Conservation (phyloP, 345 rosid species). For the Eucalyptus shirleyi region DNA sequence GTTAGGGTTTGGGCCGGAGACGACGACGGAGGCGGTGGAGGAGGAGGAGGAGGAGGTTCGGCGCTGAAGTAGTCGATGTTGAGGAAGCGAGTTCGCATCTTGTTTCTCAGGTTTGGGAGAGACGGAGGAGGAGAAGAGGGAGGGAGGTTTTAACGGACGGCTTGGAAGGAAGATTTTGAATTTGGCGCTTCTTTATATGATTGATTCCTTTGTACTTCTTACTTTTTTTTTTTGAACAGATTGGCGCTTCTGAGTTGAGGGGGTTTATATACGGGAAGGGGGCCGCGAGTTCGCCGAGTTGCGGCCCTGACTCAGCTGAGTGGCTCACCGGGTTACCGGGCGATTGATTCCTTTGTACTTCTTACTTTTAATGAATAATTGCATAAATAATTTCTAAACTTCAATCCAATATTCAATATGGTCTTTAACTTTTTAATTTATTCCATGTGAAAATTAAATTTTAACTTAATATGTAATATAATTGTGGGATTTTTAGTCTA, state of each 20-base stretch:
- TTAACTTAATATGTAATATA: too few relatives aligned
- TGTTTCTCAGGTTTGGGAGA: background rate
- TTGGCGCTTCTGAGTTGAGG: too few relatives aligned
- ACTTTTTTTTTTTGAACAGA: too few relatives aligned
- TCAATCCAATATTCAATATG: too few relatives aligned
- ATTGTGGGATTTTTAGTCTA: too few relatives aligned
- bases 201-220: too few relatives aligned
- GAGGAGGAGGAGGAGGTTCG: background rate
- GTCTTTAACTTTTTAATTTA: too few relatives aligned
- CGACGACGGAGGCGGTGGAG: background rate
- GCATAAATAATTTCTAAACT: too few relatives aligned
- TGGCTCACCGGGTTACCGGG: background rate
- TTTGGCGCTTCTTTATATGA: too few relatives aligned
- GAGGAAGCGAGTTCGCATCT: slow-evolving; percentile 78
- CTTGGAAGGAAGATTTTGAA: background rate
- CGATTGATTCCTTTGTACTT: background rate
- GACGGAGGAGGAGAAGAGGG: background rate
- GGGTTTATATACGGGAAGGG: background rate
- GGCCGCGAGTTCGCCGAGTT: background rate
- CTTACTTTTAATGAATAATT: background rate
- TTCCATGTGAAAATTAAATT: too few relatives aligned
- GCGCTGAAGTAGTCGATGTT: slow-evolving; percentile 33
- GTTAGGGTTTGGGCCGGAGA: slow-evolving; percentile 30
- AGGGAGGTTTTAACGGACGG: background rate
- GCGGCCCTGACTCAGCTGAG: background rate